A percentile compares a stretch with the other conserved stretches of the same genome.
Evolutionary conservation across 257 asterid species (phyloP).

Genomic region (Scutellaria baicalensis): DNA sequence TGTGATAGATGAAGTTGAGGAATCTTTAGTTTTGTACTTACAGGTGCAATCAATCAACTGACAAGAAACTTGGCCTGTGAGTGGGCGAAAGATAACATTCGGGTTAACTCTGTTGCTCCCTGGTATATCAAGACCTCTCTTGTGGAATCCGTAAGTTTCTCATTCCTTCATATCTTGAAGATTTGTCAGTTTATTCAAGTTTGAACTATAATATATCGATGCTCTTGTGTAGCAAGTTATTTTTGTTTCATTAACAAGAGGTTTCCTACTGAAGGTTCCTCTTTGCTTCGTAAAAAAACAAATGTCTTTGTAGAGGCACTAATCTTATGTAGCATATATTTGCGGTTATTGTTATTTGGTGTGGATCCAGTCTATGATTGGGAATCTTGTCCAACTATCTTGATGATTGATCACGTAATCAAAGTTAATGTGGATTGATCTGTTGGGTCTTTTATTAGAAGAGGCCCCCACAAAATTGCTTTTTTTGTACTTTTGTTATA

Average conservation of each 20-base stretch:
- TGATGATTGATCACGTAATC: neutral
- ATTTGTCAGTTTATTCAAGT: neutral
- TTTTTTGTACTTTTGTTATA: no score
- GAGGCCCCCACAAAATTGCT: neutral
- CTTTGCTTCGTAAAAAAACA: neutral
- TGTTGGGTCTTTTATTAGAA: neutral
- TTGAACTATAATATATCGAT: neutral
- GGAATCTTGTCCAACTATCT: neutral
- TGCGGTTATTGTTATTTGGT: neutral
- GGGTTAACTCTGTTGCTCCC: slow-evolving; percentile 90
- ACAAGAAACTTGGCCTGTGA: slow-evolving; percentile 88
- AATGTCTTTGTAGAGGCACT: no score
- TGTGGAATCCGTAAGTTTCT: slow-evolving; percentile 55
- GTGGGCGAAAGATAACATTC: slow-evolving; percentile 90
- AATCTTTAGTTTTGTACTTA: neutral
- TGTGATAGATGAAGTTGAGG: slow-evolving; percentile 2
- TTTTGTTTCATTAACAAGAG: neutral
- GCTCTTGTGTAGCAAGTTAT: neutral
- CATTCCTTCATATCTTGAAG: slow-evolving; percentile 5
- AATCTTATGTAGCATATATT: neutral
- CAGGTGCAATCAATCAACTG: slow-evolving; percentile 96
- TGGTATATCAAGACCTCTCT: slow-evolving; percentile 89
- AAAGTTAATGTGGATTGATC: neutral
- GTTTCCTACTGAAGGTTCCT: neutral
- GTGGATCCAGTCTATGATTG: neutral